phyloP scores from a whole-genome alignment of 371 early-diverging fungal genomes.

The Smittium mucronatum region DNA sequence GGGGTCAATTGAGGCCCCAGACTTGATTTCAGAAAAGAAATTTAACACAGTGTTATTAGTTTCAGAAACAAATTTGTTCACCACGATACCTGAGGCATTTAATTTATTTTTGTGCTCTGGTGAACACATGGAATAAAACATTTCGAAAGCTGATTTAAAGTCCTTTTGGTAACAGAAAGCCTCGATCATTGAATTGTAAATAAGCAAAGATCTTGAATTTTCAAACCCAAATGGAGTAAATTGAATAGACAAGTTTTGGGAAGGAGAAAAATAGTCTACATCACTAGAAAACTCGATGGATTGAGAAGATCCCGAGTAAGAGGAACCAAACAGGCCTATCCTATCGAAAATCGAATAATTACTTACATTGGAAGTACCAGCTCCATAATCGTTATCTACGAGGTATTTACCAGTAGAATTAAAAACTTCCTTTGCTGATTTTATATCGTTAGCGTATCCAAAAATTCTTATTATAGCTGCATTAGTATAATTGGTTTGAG shows the following conservation, averaged over 20 bases:
- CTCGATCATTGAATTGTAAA: slow-evolving; percentile 8
- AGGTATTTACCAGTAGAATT: background rate
- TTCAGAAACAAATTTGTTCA: background rate
- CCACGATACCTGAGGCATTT: background rate
- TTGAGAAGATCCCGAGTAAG: background rate
- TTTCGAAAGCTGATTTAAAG: background rate
- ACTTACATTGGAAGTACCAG: background rate
- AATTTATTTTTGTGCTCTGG: background rate
- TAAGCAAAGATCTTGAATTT: background rate
- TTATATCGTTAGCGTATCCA: background rate
- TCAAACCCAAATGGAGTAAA: background rate
- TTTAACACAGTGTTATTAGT: background rate
- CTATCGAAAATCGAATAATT: background rate
- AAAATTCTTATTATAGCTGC: background rate
- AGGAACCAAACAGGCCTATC: background rate
- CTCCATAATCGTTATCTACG: background rate
- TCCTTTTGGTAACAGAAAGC: slow-evolving; percentile 3
- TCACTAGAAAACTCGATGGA: background rate
- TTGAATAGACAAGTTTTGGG: background rate
- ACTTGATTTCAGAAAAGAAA: background rate
- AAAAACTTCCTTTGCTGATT: background rate
- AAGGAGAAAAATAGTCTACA: background rate
- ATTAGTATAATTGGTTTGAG: background rate
- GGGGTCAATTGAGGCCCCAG: background rate
- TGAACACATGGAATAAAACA: background rate